Conservation (phyloP, 2,329 filamentous ascomycete species). For the Madurella fahalii region DNA sequence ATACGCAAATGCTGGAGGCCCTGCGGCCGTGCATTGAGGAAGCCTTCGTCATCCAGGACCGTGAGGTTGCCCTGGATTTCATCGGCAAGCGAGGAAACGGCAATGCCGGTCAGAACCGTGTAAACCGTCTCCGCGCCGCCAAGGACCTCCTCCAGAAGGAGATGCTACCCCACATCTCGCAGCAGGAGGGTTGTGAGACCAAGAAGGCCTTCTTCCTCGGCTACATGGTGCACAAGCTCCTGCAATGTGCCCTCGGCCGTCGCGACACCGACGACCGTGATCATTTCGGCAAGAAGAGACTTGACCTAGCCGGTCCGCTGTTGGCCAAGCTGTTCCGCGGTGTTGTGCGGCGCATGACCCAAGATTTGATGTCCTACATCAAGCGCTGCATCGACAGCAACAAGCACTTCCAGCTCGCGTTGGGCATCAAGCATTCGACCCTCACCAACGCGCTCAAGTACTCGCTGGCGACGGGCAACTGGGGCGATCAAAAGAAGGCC, state of each 20-base stretch:
- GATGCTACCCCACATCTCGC: conserved; percentile 92
- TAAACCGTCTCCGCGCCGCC: conserved; percentile 88
- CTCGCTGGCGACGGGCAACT: conserved; percentile 94
- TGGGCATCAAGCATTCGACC: conserved; percentile 87
- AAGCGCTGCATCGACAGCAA: conserved; percentile 88
- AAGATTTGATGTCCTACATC: conserved; percentile 86
- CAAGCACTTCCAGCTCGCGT: conserved; percentile 82
- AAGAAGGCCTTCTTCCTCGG: conserved; percentile 96
- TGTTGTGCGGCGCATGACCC: conserved; percentile 85
- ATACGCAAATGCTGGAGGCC: conserved; percentile 97
- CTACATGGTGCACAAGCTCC: conserved; percentile 95
- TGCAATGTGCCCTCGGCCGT: conserved; percentile 88
- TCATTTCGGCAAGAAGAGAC: conserved; percentile 97
- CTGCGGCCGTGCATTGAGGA: conserved; percentile 96
- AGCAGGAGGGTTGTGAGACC: conserved; percentile 90
- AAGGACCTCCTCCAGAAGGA: conserved; percentile 96
- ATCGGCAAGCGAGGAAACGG: conserved; percentile 84
- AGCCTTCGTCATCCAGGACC: conserved; percentile 91
- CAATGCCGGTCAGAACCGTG: conserved; percentile 67
- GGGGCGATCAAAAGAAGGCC: conserved; percentile 99
- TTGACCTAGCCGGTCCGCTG: conserved; percentile 90
- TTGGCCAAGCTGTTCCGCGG: conserved; percentile 95
- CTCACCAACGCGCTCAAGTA: conserved; percentile 94
- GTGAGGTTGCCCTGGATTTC: conserved; percentile 88
- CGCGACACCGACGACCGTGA: conserved; percentile 95